Evolutionary conservation across 2,329 filamentous ascomycete genomes (phyloP).

Genomic region (Trichoderma sp.): DNA sequence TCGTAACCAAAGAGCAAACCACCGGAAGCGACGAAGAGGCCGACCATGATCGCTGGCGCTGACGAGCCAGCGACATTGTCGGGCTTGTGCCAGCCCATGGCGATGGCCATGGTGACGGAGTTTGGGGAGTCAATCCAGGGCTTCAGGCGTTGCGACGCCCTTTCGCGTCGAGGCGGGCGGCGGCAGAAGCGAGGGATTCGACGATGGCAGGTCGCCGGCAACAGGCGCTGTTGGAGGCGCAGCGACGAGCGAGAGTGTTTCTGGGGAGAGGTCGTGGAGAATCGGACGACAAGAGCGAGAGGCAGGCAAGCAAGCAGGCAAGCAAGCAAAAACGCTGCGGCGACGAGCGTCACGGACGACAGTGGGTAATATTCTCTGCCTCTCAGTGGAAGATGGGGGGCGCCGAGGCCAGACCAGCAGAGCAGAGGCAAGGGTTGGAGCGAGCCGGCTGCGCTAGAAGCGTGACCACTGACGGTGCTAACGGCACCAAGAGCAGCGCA

Average conservation of each 20-base stretch:
- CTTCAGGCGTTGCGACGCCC: slow-evolving; percentile 33
- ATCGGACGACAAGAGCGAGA: slow-evolving; percentile 14
- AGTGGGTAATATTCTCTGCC: slow-evolving; percentile 29
- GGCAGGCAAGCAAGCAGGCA: neutral
- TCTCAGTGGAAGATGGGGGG: slow-evolving; percentile 26
- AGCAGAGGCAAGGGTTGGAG: slow-evolving; percentile 10
- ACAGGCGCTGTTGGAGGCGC: slow-evolving; percentile 16
- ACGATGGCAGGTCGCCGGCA: slow-evolving; percentile 7
- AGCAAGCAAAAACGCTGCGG: slow-evolving; percentile 9
- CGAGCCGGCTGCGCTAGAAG: slow-evolving; percentile 24
- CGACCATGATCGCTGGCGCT: slow-evolving; percentile 71
- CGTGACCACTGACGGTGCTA: slow-evolving; percentile 27
- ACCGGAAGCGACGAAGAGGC: slow-evolving; percentile 69
- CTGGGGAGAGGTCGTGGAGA: neutral
- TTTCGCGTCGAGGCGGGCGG: slow-evolving; percentile 25
- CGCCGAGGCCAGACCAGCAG: slow-evolving; percentile 14
- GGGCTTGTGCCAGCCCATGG: slow-evolving; percentile 74
- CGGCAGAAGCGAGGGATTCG: slow-evolving; percentile 7
- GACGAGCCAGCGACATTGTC: slow-evolving; percentile 74
- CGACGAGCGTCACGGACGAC: slow-evolving; percentile 26
- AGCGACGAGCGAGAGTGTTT: slow-evolving; percentile 1
- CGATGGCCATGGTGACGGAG: slow-evolving; percentile 61
- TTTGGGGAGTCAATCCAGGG: slow-evolving; percentile 54
- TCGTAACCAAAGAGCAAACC: slow-evolving; percentile 71
- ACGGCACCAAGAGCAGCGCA: slow-evolving; percentile 8